Conservation (phyloP, 805 yeast genomes). For the Torulaspora quercuum region DNA sequence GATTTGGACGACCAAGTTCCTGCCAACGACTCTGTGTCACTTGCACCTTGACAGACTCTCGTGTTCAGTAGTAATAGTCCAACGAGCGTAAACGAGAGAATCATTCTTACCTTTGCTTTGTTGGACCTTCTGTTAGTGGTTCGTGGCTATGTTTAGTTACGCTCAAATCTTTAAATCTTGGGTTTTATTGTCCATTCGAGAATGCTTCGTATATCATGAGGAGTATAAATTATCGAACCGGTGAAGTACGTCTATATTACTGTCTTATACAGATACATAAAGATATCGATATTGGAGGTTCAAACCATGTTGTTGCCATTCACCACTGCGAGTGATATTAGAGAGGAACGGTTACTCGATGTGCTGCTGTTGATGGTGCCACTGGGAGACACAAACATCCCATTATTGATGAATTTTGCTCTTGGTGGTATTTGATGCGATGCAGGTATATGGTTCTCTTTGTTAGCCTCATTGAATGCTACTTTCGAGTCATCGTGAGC, state of each 20-base stretch:
- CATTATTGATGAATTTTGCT: constrained; percentile 30
- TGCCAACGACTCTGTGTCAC: constrained; percentile 39
- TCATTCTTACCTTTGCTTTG: constrained; percentile 3
- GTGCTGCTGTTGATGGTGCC: constrained; percentile 24
- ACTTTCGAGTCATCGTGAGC: constrained; percentile 6
- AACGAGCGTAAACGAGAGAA: constrained; percentile 6
- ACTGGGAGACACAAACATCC: constrained; percentile 30
- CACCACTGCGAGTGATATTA: constrained; percentile 26
- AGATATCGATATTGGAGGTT: too few relatives aligned
- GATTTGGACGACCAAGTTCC: constrained; percentile 98
- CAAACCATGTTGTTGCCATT: constrained; percentile 15
- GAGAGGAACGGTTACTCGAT: constrained; percentile 30
- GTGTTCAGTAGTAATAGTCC: constrained; percentile 3
- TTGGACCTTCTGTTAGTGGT: neutral
- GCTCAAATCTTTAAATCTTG: constrained; percentile 1
- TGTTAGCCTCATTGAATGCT: constrained; percentile 20
- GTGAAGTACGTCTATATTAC: too few relatives aligned
- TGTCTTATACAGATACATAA: too few relatives aligned
- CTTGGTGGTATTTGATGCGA: constrained; percentile 29
- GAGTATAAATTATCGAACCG: too few relatives aligned
- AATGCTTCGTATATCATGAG: constrained; percentile 5
- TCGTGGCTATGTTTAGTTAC: constrained; percentile 5
- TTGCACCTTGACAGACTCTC: constrained; percentile 11
- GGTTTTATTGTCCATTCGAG: constrained; percentile 1
- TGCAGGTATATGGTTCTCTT: constrained; percentile 27